These are phyloP conservation scores for Nemania serpens DNA, from an alignment of 2,329 filamentous ascomycete genomes.

Conservation along the genomic window DNA sequence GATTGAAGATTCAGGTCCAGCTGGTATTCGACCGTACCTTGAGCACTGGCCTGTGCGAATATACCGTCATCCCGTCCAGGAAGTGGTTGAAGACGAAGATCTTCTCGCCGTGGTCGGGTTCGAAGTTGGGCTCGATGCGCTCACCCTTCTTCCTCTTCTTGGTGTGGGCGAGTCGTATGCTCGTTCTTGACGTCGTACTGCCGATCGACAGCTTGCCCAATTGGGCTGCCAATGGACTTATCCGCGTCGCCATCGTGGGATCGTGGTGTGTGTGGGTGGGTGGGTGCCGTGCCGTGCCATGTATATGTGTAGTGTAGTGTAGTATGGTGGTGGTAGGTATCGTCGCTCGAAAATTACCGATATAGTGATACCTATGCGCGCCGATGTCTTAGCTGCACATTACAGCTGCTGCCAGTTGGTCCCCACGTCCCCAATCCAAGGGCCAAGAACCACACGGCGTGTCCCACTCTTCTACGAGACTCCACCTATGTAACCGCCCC, in stretches of 20 bases:
- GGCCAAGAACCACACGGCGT: too few species aligned
- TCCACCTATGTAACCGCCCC: too few species aligned
- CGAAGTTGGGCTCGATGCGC: slow-evolving; percentile 31
- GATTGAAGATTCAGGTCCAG: too few species aligned
- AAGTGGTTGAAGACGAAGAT: slow-evolving; percentile 62
- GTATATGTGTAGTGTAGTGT: neutral
- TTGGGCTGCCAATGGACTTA: slow-evolving; percentile 42
- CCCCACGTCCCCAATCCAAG: too few species aligned
- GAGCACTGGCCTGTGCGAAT: slow-evolving; percentile 53
- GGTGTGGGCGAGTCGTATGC: slow-evolving; percentile 45
- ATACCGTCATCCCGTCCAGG: slow-evolving; percentile 56
- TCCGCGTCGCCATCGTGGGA: slow-evolving; percentile 44
- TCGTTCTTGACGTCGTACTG: slow-evolving; percentile 41
- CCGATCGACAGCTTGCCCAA: slow-evolving; percentile 49
- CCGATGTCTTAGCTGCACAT: neutral
- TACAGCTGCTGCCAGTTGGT: slow-evolving; percentile 6
- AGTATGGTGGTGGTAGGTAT: too few species aligned
- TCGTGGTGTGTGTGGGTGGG: slow-evolving; percentile 5
- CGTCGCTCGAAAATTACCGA: slow-evolving; percentile 22
- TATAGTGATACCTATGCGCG: slow-evolving; percentile 1
- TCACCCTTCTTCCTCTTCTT: slow-evolving; percentile 29
- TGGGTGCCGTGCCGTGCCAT: too few species aligned
- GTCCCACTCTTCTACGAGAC: too few species aligned
- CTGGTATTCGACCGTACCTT: slow-evolving; percentile 45
- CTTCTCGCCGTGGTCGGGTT: slow-evolving; percentile 57